Percentiles rank a stretch among this genome's conserved stretches.
Evolutionary conservation across 2,329 filamentous ascomycete genomes (phyloP).

Genomic region (Mariannaea elegans): DNA sequence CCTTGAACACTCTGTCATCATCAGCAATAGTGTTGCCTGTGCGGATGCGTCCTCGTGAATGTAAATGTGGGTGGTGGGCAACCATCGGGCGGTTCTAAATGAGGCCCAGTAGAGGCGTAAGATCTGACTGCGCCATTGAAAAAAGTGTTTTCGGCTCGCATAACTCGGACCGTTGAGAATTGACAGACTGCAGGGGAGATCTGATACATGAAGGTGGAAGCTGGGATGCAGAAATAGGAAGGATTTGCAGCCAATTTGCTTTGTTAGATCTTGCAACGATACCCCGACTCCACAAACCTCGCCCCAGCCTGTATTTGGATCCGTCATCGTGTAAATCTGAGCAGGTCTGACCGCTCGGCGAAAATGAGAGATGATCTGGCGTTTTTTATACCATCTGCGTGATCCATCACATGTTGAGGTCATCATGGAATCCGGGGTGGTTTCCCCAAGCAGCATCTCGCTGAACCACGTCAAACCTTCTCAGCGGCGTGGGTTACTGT

Average conservation of each 20-base stretch:
- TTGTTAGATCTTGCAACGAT: conserved; percentile 30
- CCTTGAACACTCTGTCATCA: conserved; percentile 2
- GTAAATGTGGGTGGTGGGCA: conserved; percentile 7
- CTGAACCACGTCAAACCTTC: conserved; percentile 8
- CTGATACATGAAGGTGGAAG: conserved; percentile 24
- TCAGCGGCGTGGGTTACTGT: conserved; percentile 4
- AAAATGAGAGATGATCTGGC: conserved; percentile 16
- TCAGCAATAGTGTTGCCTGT: neutral
- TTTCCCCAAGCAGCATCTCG: conserved; percentile 9
- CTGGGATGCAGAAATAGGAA: conserved; percentile 27
- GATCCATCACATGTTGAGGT: conserved; percentile 23
- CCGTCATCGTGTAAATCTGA: conserved; percentile 17
- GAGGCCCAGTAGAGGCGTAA: conserved; percentile 17
- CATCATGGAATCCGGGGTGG: conserved; percentile 12
- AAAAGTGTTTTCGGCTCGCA: conserved; percentile 32
- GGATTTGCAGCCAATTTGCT: conserved; percentile 30
- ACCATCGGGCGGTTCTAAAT: conserved; percentile 22
- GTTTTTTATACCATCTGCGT: conserved; percentile 29
- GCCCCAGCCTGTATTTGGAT: neutral
- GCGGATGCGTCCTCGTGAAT: neutral
- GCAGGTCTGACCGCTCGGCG: conserved; percentile 11
- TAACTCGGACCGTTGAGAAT: conserved; percentile 36
- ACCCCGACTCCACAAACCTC: conserved; percentile 16
- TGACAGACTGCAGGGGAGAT: conserved; percentile 37
- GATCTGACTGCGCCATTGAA: conserved; percentile 12